Evolutionary conservation across 192 early-diverging fungal species (phyloP), one percentile per base, ranked within the genome.

Genomic region (Linnemannia elongata): DNA sequence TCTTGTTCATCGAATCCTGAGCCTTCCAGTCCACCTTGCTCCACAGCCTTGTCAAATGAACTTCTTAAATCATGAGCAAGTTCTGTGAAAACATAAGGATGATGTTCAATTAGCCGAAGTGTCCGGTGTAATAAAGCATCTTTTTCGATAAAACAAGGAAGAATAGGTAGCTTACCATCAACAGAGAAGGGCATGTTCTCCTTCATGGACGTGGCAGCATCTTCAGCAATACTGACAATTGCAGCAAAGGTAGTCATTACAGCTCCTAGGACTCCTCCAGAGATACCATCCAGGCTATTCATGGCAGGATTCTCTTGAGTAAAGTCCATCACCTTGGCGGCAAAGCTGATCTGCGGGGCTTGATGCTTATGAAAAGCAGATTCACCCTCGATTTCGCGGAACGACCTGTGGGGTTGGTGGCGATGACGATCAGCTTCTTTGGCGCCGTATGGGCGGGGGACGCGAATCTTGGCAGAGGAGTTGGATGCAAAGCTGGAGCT

Each of bases 351-450:
- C 18, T 54, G 45, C 20, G 49, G 27, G 0, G 2, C 27, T 17
- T 72, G 78, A 33, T 22, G 45, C n/a, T 72, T 70, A 42, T 30
- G 35, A 30, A 33, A 24, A 42, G 18, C 30, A 41, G 45, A 39
- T 6, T 41, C 39, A 9, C 4, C 20, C 30, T 20, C 27, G 44
- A 18, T 8, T 9, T 38, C 4, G 15, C 42, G 68, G 36, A n/a
- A 69, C 8, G 71, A 66, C 22, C 57, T 47, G 45, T 83, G 82
- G 27, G 82, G 77, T n/a, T 78, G 82, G 36, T 83, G 82, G 54
- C 82, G 82, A 77, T 83, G 76, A 7, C 77, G 82, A 42, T 78
- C 82, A 7, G 72, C 72, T 5, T 74, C 82, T 30, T 83, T 83
- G 77, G 69, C 38, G 60, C 49, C 47, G 39, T 83, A 68, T 4